A percentile compares a stretch with the other conserved stretches of the same genome.
Conservation (phyloP, 192 early-diverging fungal genomes). For the Chytriomyces sp. region DNA sequence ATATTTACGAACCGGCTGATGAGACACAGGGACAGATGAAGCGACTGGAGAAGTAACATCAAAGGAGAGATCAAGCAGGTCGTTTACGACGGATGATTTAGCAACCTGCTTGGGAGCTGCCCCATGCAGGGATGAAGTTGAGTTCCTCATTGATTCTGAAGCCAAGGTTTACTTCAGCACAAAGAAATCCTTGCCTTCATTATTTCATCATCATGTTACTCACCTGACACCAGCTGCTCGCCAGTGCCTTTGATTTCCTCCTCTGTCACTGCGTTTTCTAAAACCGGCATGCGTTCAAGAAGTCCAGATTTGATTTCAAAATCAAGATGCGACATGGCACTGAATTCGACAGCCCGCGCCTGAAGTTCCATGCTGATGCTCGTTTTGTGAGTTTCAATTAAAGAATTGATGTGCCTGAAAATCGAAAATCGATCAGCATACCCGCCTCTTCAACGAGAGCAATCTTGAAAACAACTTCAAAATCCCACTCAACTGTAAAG, state of each 20-base stretch:
- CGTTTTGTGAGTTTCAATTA: conserved; percentile 64
- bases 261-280: conserved; percentile 58
- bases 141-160: conserved; percentile 17
- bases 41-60: background rate
- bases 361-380: conserved; percentile 92
- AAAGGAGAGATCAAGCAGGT: conserved; percentile 20
- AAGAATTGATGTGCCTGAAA: conserved; percentile 55
- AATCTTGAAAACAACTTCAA: background rate
- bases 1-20: background rate
- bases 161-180: background rate
- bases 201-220: background rate
- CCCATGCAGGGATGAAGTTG: conserved; percentile 4
- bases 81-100: conserved; percentile 8
- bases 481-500: conserved; percentile 37
- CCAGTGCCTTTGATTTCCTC: conserved; percentile 55
- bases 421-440: background rate
- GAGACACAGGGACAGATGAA: background rate
- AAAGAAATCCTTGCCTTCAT: background rate
- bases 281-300: conserved; percentile 91
- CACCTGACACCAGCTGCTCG: conserved; percentile 12
- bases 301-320: conserved; percentile 53
- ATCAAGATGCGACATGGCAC: conserved; percentile 68
- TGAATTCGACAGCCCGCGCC: conserved; percentile 91
- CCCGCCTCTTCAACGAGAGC: background rate
- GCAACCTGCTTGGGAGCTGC: background rate